phyloP scores from a whole-genome alignment of 1,284 basidiomycete species.

The Cystobasidiaceae sp. region DNA sequence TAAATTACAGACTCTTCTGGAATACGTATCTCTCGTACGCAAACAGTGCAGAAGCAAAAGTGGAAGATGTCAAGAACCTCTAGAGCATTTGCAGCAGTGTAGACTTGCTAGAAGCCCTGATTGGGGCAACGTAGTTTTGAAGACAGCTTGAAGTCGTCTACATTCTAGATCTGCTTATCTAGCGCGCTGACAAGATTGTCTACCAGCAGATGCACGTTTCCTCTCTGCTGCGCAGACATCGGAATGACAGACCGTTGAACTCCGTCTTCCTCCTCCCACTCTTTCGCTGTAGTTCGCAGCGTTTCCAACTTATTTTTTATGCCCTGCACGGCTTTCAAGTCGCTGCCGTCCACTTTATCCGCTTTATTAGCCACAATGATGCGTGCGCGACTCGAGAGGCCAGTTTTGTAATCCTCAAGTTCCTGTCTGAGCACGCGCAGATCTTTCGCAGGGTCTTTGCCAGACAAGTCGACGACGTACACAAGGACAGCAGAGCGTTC shows the following conservation, averaged over 20 bases:
- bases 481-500: slow-evolving; percentile 84
- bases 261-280: slow-evolving; percentile 20
- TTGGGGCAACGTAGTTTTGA: too few species aligned
- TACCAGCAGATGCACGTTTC: slow-evolving; percentile 25
- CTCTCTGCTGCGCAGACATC: slow-evolving; percentile 17
- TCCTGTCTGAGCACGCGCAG: slow-evolving; percentile 67
- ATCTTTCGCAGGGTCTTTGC: slow-evolving; percentile 67
- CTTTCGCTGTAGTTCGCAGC: background rate
- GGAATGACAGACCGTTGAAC: slow-evolving; percentile 19
- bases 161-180: background rate
- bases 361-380: slow-evolving; percentile 93
- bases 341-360: slow-evolving; percentile 57
- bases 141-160: too few species aligned
- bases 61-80: slow-evolving; percentile 11
- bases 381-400: slow-evolving; percentile 67
- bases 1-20: slow-evolving; percentile 23
- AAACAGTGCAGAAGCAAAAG: slow-evolving; percentile 10
- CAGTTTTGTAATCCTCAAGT: slow-evolving; percentile 72
- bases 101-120: too few species aligned
- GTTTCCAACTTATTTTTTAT: slow-evolving; percentile 8
- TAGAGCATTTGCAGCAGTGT: too few species aligned
- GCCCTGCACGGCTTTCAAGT: background rate
- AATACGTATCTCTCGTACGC: slow-evolving; percentile 30
- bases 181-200: slow-evolving; percentile 13
- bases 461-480: slow-evolving; percentile 85